These are phyloP conservation scores for Corylus avellana DNA, from an alignment of 306 rosid species.

Conservation along the genomic window DNA sequence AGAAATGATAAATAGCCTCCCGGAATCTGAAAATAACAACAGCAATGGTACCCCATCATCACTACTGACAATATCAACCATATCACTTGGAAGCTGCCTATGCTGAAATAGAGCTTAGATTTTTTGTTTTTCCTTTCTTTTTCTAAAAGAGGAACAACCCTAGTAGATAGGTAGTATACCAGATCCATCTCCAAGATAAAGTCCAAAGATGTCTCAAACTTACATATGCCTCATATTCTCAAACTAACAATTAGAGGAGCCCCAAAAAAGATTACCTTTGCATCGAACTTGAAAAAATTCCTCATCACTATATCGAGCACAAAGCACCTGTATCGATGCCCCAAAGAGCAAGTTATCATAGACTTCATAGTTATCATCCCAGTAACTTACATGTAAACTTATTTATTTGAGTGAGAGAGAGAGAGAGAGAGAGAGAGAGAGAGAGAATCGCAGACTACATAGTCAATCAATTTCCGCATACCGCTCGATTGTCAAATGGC, in stretches of 20 bases:
- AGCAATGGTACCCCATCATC: background rate
- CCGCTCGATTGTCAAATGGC: constrained; percentile 60
- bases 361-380: background rate
- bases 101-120: too few relatives aligned
- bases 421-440: too few relatives aligned
- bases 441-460: background rate
- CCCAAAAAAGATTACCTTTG: constrained; percentile 53
- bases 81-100: background rate
- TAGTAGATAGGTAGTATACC: background rate
- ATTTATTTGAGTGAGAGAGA: too few relatives aligned
- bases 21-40: background rate
- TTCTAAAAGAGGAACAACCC: background rate
- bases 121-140: too few relatives aligned
- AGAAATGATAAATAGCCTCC: background rate
- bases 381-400: background rate
- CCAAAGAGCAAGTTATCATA: constrained; percentile 8
- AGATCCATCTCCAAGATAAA: background rate
- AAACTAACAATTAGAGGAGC: background rate
- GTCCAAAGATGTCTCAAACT: background rate
- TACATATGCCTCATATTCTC: background rate
- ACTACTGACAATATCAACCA: background rate
- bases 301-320: constrained; percentile 87
- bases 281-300: constrained; percentile 79
- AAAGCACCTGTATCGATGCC: constrained; percentile 62
- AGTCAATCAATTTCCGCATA: constrained; percentile 34